These are phyloP conservation scores for Pezicula carpinea DNA, from an alignment of 2,329 filamentous ascomycete genomes.

Conservation along the genomic window DNA sequence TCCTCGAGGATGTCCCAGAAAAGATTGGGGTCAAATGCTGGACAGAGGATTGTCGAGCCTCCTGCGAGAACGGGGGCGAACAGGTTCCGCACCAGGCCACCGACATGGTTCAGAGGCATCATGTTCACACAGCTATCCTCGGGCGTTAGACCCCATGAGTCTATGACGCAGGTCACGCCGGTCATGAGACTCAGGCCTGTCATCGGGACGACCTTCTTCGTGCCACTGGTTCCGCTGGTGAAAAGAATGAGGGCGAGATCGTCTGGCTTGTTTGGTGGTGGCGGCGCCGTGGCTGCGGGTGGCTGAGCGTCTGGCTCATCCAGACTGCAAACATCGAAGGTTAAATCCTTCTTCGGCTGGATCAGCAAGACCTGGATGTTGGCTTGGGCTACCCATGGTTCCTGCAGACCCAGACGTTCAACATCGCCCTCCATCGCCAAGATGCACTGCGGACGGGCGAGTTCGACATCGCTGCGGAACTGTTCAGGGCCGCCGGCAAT, in stretches of 20 bases:
- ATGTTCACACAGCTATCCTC: conserved; percentile 51
- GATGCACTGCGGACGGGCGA: conserved; percentile 41
- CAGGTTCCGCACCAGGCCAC: conserved; percentile 49
- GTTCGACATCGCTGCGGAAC: conserved; percentile 44
- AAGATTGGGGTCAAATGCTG: conserved; percentile 47
- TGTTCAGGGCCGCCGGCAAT: conserved; percentile 44
- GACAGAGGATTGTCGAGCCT: conserved; percentile 49
- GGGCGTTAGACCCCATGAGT: conserved; percentile 45
- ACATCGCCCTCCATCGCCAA: conserved; percentile 39
- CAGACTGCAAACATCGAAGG: conserved; percentile 29
- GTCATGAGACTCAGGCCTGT: conserved; percentile 44
- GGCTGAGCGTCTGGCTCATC: background rate
- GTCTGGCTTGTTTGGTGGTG: conserved; percentile 36
- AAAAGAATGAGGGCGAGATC: conserved; percentile 49
- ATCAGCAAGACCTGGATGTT: conserved; percentile 36
- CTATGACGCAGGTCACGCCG: conserved; percentile 47
- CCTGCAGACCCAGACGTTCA: conserved; percentile 33
- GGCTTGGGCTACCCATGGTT: conserved; percentile 28
- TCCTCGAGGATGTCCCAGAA: conserved; percentile 51
- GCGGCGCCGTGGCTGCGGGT: background rate
- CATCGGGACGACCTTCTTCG: conserved; percentile 54
- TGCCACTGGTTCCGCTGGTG: conserved; percentile 53
- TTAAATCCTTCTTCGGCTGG: conserved; percentile 32
- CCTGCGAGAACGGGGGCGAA: conserved; percentile 50
- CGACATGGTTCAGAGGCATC: conserved; percentile 55